Base-by-base conservation (phyloP, 2,329 filamentous ascomycete species). In the Didymellaceae sp. region DNA sequence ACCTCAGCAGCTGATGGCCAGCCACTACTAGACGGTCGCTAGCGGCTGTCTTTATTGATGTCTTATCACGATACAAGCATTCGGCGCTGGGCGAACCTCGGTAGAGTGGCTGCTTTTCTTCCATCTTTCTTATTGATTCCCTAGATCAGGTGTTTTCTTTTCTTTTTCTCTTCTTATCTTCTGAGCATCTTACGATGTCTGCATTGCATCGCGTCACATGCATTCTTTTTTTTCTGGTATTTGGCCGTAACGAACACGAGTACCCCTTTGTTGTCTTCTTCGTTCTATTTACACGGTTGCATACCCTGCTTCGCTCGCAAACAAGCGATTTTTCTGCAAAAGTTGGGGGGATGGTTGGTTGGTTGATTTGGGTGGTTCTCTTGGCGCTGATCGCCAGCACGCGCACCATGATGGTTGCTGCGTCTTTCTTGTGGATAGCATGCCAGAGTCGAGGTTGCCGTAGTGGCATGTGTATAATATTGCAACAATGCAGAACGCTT, bases 1-100 rank as follows among this genome's bases (percentile, higher is more conserved):
- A 47, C 68, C 73, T 38, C 75, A 75, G 46, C 71, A 65, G 44
- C 68, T 79, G 68, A 73, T 78, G 53, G 73, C 75, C 42, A 74
- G 75, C 59, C 71, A 77, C 60, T 78, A 76, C 63, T 75, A 66
- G 62, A 32, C 48, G 34, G 54, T 56, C 28, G 42, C 42, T 33
- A 41, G 34, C 47, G 45, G 49, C 28, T 48, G 33, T 41, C 48
- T 46, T 38, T 46, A 57, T 39, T 52, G 32, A 64, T 50, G 54
- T 59, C 54, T 58, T 55, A 59, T 56, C 56, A 55, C 37, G 53
- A 60, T 65, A 63, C 54, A 54, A 62, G 58, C 58, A 57, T 59
- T 45, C 17, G 51, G 57, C 58, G 65, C 61, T 60, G 47, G 58
- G 57, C 58, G 60, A 62, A 61, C 53, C 54, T 65, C 60, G 59